Evolutionary conservation across 805 yeast species (phyloP).

Genomic region (Maudiozyma barnettii): DNA sequence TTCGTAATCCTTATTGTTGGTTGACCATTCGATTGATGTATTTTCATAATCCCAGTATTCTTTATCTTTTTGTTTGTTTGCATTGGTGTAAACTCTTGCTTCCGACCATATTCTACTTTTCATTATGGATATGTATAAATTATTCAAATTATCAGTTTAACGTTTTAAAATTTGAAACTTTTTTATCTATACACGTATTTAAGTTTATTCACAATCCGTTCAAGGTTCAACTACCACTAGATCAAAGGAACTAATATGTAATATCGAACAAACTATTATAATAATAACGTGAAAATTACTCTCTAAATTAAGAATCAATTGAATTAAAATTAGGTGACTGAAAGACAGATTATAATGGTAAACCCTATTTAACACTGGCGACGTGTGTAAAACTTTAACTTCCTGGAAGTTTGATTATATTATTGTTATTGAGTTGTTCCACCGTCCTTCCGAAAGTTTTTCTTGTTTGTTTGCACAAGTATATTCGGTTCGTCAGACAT

Average conservation of each 20-base stretch:
- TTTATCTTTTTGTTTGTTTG: conserved; percentile 53
- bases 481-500: neutral
- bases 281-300: too few relatives aligned
- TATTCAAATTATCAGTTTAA: neutral
- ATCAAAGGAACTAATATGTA: too few relatives aligned
- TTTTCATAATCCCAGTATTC: conserved; percentile 85
- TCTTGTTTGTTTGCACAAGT: too few relatives aligned
- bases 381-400: too few relatives aligned
- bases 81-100: conserved; percentile 66
- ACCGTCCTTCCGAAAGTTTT: neutral
- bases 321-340: too few relatives aligned
- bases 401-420: neutral
- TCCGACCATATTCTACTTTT: conserved; percentile 35
- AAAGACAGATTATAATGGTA: too few relatives aligned
- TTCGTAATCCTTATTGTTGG: conserved; percentile 52
- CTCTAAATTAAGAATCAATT: too few relatives aligned
- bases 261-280: too few relatives aligned
- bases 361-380: too few relatives aligned
- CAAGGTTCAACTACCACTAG: too few relatives aligned
- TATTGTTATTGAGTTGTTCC: neutral
- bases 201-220: neutral
- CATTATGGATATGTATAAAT: conserved; percentile 11
- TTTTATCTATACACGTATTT: neutral
- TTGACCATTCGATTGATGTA: conserved; percentile 51
- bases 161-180: neutral